Evolutionary conservation across 768 basidiomycete genomes (phyloP).

Genomic region (Boletus pseudopeckii): DNA sequence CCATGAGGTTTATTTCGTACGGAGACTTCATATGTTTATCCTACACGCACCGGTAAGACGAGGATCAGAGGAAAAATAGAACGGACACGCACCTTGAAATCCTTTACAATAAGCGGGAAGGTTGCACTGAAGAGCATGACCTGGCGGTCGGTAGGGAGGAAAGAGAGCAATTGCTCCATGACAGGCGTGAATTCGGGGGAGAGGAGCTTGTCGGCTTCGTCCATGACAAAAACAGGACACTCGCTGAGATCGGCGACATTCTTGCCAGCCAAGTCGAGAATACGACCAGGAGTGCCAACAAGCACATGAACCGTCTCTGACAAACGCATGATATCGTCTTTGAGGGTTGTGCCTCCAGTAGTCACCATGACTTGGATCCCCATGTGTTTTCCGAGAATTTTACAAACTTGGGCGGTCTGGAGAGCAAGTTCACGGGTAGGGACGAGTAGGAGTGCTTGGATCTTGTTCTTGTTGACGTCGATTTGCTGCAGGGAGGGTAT

Average conservation of each 20-base stretch:
- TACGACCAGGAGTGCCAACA: constrained; percentile 95
- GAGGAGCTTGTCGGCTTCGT: constrained; percentile 97
- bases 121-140: constrained; percentile 99
- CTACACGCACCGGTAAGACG: constrained; percentile 38
- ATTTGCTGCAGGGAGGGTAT: constrained; percentile 95
- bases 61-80: background rate
- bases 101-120: constrained; percentile 98
- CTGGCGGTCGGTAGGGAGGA: constrained; percentile 82
- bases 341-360: constrained; percentile 95
- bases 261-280: constrained; percentile 92
- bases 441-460: constrained; percentile 94
- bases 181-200: constrained; percentile 98
- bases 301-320: constrained; percentile 91
- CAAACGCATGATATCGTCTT: constrained; percentile 94
- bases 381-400: constrained; percentile 95
- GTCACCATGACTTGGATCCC: constrained; percentile 98
- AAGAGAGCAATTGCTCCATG: constrained; percentile 91
- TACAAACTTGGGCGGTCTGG: constrained; percentile 98
- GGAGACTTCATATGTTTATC: constrained; percentile 96
- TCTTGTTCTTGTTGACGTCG: constrained; percentile 78
- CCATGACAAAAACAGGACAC: constrained; percentile 98
- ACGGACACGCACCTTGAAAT: constrained; percentile 75
- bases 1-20: constrained; percentile 99
- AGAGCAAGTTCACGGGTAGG: constrained; percentile 98
- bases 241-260: constrained; percentile 89